Evolutionary conservation across 805 yeast species (phyloP), one percentile per base, ranked within the genome.

Genomic region (Lipomyces yamanashiensis): DNA sequence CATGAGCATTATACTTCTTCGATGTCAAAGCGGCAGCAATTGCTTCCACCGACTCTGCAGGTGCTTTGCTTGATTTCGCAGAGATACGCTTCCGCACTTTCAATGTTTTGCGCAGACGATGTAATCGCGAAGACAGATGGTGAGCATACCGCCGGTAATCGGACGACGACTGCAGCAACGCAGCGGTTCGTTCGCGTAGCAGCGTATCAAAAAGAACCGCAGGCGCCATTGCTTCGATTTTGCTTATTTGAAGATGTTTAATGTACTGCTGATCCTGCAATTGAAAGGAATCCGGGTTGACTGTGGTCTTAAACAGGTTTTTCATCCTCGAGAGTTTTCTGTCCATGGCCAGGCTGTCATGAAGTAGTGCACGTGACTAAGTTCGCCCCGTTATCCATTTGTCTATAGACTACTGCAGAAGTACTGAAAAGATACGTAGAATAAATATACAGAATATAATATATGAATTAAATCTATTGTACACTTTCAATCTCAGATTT

Each of bases 71-170:
- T 88, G 71, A 84, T 81, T 73, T 84, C 86, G 28, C 95, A 84
- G 73, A 90, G 89, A 72, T 81, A 83, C 36, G 62, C 15, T 87
- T 84, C 60, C 87, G 84, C 64, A 92, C 77, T 59, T 81, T 80
- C 60, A 89, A 80, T 40, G 83, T 84, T 62, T 83, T 86, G 72
- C 93, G 90, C 67, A 89, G 77, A 62, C 84, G 84, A 60, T 83
- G 83, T 61, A 92, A 74, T 61, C 84, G 81, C 67, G 84, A 82
- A 63, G 87, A 85, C 59, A 87, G 74, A 69, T 85, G 81, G 58
- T 79, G 81, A 72, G 96, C 87, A 70, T 89, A 88, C 68, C 84
- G 85, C 52, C 82, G 84, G 73, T 77, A 91, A 71, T 92, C 97
- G 17, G 82, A 84, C 0, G 90, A 80, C 3, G 90, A 81, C 69